phyloP scores from a whole-genome alignment of 2,329 filamentous ascomycete genomes.

The Pseudogymnoascus sp. region DNA sequence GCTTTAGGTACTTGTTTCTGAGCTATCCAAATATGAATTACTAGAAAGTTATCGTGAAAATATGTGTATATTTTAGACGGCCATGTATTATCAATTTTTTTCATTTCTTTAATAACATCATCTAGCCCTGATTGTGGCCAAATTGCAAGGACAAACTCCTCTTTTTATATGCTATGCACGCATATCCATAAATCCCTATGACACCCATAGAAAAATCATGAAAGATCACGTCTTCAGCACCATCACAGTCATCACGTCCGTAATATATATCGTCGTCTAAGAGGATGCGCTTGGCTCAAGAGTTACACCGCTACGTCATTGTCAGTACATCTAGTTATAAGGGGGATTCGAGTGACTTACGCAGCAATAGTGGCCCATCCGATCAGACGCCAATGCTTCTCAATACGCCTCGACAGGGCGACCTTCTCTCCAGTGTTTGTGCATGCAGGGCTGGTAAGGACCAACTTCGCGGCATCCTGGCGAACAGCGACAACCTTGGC shows the following conservation, averaged over 20 bases:
- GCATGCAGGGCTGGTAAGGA: slow-evolving; percentile 87
- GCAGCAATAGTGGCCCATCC: slow-evolving; percentile 78
- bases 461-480: slow-evolving; percentile 93
- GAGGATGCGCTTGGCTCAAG: slow-evolving; percentile 26
- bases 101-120: slow-evolving; percentile 6
- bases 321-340: neutral
- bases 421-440: slow-evolving; percentile 98
- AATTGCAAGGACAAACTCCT: slow-evolving; percentile 9
- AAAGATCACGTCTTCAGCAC: slow-evolving; percentile 9
- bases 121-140: slow-evolving; percentile 8
- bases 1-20: neutral
- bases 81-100: slow-evolving; percentile 7
- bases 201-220: slow-evolving; percentile 10
- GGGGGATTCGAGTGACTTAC: slow-evolving; percentile 34
- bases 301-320: slow-evolving; percentile 26
- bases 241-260: slow-evolving; percentile 9
- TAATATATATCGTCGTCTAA: slow-evolving; percentile 2
- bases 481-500: slow-evolving; percentile 96
- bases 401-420: slow-evolving; percentile 88
- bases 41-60: neutral
- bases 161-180: slow-evolving; percentile 10
- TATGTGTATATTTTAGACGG: neutral
- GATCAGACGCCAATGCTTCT: slow-evolving; percentile 97
- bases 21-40: neutral
- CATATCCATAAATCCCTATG: slow-evolving; percentile 10